Percentiles rank a stretch among this genome's conserved stretches.
Evolutionary conservation across 1,284 basidiomycete species (phyloP).

Genomic region (Agaricales sp.): DNA sequence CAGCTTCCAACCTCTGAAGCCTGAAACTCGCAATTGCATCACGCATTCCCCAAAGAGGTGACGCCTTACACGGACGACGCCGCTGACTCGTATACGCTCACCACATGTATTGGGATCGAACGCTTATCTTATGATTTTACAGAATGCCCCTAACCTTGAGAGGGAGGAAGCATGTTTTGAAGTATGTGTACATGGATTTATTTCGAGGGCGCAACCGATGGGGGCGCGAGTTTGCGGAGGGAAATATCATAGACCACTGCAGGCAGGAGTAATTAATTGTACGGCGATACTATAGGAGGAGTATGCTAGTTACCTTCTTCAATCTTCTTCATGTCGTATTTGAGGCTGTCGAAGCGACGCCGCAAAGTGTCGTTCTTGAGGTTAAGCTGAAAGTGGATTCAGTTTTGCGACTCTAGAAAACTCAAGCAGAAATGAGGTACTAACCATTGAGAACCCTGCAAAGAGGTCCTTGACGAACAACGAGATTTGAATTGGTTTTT

Average conservation of each 20-base stretch:
- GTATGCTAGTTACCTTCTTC: conserved; percentile 63
- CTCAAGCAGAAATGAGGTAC: conserved; percentile 5
- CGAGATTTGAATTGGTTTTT: conserved; percentile 71
- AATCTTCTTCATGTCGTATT: conserved; percentile 85
- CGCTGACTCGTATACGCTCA: too few species aligned
- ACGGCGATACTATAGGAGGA: conserved; percentile 6
- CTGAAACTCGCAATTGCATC: too few species aligned
- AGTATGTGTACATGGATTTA: too few species aligned
- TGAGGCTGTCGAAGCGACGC: conserved; percentile 71
- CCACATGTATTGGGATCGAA: too few species aligned
- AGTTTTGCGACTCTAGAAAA: conserved; percentile 10
- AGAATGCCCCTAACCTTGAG: too few species aligned
- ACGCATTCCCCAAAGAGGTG: too few species aligned
- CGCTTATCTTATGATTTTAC: too few species aligned
- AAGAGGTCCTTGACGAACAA: conserved; percentile 77
- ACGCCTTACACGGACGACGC: too few species aligned
- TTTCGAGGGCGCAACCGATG: too few species aligned
- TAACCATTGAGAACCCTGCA: conserved; percentile 73
- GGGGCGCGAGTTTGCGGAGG: conserved; percentile 56
- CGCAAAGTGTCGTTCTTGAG: conserved; percentile 79
- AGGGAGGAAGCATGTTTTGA: too few species aligned
- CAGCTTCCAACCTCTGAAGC: too few species aligned
- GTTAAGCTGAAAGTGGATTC: conserved; percentile 47
- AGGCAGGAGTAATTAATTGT: conserved; percentile 3
- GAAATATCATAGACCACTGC: conserved; percentile 81